phyloP scores from a whole-genome alignment of 768 basidiomycete genomes.

The Kwoniella bestiolae region DNA sequence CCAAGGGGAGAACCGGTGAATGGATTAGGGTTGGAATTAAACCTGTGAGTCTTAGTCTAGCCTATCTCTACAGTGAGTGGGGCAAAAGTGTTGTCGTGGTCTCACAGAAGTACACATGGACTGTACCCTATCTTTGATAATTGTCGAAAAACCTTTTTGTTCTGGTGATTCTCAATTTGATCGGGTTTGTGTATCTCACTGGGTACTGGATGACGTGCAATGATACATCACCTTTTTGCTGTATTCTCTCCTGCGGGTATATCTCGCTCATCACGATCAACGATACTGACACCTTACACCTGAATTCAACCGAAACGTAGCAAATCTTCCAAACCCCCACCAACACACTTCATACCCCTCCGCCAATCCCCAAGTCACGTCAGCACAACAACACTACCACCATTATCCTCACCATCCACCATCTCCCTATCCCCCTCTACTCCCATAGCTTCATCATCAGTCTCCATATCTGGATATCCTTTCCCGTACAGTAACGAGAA shows the following conservation, averaged over 20 bases:
- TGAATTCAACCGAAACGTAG: too few species aligned
- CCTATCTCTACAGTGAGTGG: not conserved
- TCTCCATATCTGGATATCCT: slow-evolving; percentile 1
- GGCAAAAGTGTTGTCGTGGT: not conserved
- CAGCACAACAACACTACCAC: not conserved
- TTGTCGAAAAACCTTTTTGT: not conserved
- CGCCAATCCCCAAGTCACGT: not conserved
- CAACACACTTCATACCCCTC: slow-evolving; percentile 1
- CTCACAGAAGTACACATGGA: too few species aligned
- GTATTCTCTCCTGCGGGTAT: too few species aligned
- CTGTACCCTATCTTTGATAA: not conserved
- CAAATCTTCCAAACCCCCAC: not conserved
- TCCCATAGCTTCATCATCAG: not conserved
- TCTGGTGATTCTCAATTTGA: not conserved
- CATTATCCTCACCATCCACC: slow-evolving; percentile 7
- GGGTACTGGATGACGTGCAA: not conserved
- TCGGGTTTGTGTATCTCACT: not conserved
- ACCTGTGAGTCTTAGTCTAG: not conserved
- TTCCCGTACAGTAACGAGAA: slow-evolving; percentile 11
- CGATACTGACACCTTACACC: not conserved
- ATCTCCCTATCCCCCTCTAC: slow-evolving; percentile 4
- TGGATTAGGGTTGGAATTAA: not conserved
- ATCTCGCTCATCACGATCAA: too few species aligned
- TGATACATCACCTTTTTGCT: not conserved
- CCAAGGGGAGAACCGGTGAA: not conserved